Conservation (phyloP, 2,329 filamentous ascomycete genomes). For the Geosmithia morbida region DNA sequence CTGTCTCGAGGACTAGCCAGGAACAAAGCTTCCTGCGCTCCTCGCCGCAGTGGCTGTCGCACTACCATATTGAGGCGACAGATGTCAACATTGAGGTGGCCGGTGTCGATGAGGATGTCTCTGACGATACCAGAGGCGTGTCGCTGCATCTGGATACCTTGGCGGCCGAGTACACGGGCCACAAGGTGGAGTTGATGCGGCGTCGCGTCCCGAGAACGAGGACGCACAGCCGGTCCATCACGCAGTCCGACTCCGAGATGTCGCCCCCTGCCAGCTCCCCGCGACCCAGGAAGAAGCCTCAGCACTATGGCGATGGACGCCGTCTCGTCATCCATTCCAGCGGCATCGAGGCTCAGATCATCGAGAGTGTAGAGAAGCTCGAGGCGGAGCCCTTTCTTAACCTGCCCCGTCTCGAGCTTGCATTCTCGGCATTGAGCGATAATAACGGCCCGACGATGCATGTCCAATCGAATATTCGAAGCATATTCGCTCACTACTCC, state of each 20-base stretch:
- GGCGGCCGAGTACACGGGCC: conserved; percentile 77
- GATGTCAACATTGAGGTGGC: conserved; percentile 87
- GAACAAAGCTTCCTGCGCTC: conserved; percentile 60
- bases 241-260: conserved; percentile 54
- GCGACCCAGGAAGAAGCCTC: conserved; percentile 34
- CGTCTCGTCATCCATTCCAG: conserved; percentile 67
- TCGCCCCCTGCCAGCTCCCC: conserved; percentile 19
- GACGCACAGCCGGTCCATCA: conserved; percentile 57
- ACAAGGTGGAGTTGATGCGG: conserved; percentile 61
- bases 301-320: conserved; percentile 57
- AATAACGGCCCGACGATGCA: conserved; percentile 79
- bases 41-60: conserved; percentile 71
- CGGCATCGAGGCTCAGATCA: conserved; percentile 78
- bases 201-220: conserved; percentile 50
- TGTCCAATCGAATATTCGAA: conserved; percentile 66
- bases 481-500: conserved; percentile 75
- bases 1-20: conserved; percentile 28
- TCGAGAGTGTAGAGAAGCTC: conserved; percentile 74
- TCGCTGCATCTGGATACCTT: conserved; percentile 79
- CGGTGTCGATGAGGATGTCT: conserved; percentile 73
- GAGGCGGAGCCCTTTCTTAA: conserved; percentile 77
- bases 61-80: conserved; percentile 72
- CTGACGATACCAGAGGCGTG: conserved; percentile 65
- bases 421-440: conserved; percentile 74
- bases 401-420: conserved; percentile 75